A percentile compares a stretch with the other conserved stretches of the same genome.
Evolutionary conservation across 108 stramenopile species (phyloP).

Genomic region (Nannochloropsis gaditana): DNA sequence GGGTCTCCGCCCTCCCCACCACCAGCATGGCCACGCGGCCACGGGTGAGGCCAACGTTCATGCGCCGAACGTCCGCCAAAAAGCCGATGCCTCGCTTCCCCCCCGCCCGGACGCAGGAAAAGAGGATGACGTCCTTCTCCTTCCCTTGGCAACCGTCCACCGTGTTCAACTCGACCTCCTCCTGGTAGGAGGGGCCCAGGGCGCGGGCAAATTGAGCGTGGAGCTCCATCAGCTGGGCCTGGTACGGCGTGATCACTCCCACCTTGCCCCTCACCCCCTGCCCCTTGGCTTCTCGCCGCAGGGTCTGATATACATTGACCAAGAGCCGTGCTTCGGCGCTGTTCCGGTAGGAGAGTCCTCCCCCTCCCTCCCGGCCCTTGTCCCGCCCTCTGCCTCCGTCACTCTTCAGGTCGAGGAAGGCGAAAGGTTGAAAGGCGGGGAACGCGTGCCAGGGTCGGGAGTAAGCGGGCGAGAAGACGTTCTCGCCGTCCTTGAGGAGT

Average conservation of each 20-base stretch:
- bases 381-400: background rate
- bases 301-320: conserved; percentile 45
- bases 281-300: conserved; percentile 22
- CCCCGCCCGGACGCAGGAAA: conserved; percentile 48
- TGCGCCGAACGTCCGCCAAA: conserved; percentile 54
- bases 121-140: conserved; percentile 54
- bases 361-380: conserved; percentile 21
- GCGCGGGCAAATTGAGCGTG: conserved; percentile 40
- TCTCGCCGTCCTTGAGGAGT: conserved; percentile 47
- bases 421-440: conserved; percentile 48
- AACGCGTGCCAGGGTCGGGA: conserved; percentile 39
- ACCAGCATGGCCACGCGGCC: conserved; percentile 49
- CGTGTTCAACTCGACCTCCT: conserved; percentile 50
- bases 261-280: conserved; percentile 39
- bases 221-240: conserved; percentile 48
- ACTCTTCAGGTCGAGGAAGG: conserved; percentile 51
- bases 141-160: conserved; percentile 56
- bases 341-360: conserved; percentile 38
- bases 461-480: conserved; percentile 40
- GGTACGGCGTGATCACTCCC: conserved; percentile 58
- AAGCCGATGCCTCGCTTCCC: conserved; percentile 51
- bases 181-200: conserved; percentile 25
- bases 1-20: conserved; percentile 43
- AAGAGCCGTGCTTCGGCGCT: conserved; percentile 37
- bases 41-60: conserved; percentile 56